Base-by-base conservation (phyloP, 306 rosid genomes). In the Trifolium dubium region DNA sequence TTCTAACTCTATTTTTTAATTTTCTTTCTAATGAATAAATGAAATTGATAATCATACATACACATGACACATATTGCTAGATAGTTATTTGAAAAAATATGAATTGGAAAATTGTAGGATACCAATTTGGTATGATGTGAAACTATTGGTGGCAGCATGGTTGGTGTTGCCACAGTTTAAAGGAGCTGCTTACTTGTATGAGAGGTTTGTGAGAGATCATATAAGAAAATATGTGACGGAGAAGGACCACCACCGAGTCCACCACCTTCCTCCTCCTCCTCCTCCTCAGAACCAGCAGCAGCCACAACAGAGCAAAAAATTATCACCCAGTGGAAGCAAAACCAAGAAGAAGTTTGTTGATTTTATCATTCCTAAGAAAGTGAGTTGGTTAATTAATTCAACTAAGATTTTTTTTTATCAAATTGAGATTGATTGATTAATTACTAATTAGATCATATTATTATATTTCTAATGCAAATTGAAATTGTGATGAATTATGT, bases 161-260 rank as follows among this genome's bases (percentile, higher is more conserved):
- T 50, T 92, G 83, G 99, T 87, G 11, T 85, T 94, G 34, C 99
- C 98, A 1, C 96, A 90, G 44, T 94, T 94, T 87, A 81, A 83
- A 67, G 99, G 99, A 35, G 98, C 99, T 19, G 88, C 99, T 69
- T 90, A 87, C 77, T 71, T 94, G 74, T 94, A 94, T 54, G 90
- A 90, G 10, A 89, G 84, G 82, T 87, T 75, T 44, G 97, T 90
- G 78, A 89, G 96, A 69, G 79, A 79, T 23, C 86, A 87, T 30
- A 76, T 94, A 73, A 53, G 72, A 41, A 92, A 71, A 82, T 70
- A 86, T 62, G 75, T 53, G 8, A 80, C 55, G 4, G 80, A 32
- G 6, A 72, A 13, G 44, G 76, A 64, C 1, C 56, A 73, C n/a
- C 80, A 61, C 1, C 82, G 49, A 5, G 69, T 34, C 5, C 43